phyloP scores from a whole-genome alignment of 75 land plant species.

The Pinus taeda region DNA sequence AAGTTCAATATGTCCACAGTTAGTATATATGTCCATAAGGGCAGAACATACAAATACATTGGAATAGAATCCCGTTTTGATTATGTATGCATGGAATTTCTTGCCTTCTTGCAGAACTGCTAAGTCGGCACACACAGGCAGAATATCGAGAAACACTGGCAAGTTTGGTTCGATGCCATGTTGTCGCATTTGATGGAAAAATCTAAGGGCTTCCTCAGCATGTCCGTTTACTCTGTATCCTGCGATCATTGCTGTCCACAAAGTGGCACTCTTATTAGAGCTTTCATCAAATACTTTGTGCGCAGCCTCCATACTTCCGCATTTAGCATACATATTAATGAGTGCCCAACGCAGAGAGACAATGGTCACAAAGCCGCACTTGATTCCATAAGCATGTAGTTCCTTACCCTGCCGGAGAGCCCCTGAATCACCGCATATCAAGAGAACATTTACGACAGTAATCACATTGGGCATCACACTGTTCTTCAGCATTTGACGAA shows the following conservation, averaged over 20 bases:
- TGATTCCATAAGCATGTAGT: conserved; percentile 29
- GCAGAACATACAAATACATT: conserved; percentile 38
- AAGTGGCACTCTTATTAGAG: conserved; percentile 15
- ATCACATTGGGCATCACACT: conserved; percentile 31
- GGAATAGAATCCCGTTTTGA: conserved; percentile 22
- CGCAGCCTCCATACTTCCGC: conserved; percentile 26
- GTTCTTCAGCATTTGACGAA: conserved; percentile 23
- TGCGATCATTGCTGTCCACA: conserved; percentile 55
- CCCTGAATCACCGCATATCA: conserved; percentile 27
- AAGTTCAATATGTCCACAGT: conserved; percentile 19
- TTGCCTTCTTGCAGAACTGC: conserved; percentile 28
- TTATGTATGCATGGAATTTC: conserved; percentile 30
- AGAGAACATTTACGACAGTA: conserved; percentile 32
- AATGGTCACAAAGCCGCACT: conserved; percentile 30
- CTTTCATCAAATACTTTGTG: conserved; percentile 20
- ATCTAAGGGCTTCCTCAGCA: conserved; percentile 31
- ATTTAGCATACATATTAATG: conserved; percentile 58
- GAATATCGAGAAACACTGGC: conserved; percentile 21
- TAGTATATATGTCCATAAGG: conserved; percentile 42
- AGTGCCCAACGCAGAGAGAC: conserved; percentile 31
- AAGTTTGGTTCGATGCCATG: conserved; percentile 35
- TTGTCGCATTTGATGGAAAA: conserved; percentile 39
- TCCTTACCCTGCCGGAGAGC: conserved; percentile 22
- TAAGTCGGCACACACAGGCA: conserved; percentile 30
- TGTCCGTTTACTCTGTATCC: conserved; percentile 45